A percentile compares a stretch with the other conserved stretches of the same genome.
phyloP scores from a whole-genome alignment of 2,329 filamentous ascomycete genomes.

The Trichoderma koningii region DNA sequence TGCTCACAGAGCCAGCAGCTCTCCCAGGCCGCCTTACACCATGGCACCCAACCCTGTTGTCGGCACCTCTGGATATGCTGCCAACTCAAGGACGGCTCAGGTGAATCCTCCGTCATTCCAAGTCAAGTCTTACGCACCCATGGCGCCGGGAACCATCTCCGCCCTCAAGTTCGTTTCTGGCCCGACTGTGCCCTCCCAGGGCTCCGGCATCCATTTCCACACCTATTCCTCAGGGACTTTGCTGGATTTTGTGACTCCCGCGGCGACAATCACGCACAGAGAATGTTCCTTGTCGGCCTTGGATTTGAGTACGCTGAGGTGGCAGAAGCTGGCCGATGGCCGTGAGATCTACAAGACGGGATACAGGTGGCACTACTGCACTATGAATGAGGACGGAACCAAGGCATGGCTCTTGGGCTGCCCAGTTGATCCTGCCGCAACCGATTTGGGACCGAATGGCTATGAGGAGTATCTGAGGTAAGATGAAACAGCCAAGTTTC shows the following conservation, averaged over 20 bases:
- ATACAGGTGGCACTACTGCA: conserved; percentile 99
- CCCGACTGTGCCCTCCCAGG: conserved; percentile 81
- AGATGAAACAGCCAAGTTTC: conserved; percentile 15
- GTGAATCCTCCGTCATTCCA: conserved; percentile 68
- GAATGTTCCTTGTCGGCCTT: conserved; percentile 90
- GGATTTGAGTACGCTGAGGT: conserved; percentile 82
- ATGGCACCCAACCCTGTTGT: conserved; percentile 54
- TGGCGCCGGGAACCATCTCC: conserved; percentile 85
- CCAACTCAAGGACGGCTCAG: conserved; percentile 67
- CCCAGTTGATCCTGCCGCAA: conserved; percentile 68
- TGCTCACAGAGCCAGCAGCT: conserved; percentile 48
- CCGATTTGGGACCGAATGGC: conserved; percentile 66
- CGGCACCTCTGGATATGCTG: conserved; percentile 65
- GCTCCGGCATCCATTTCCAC: conserved; percentile 92
- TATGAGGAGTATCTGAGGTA: conserved; percentile 84
- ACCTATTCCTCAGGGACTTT: conserved; percentile 90
- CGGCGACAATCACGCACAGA: conserved; percentile 78
- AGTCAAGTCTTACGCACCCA: conserved; percentile 74
- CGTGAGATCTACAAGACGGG: conserved; percentile 87
- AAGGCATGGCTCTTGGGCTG: conserved; percentile 97
- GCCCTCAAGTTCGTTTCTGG: conserved; percentile 83
- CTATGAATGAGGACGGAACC: conserved; percentile 90
- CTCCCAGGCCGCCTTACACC: conserved; percentile 55
- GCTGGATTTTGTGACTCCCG: conserved; percentile 91
- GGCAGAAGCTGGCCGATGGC: conserved; percentile 94